Conservation (phyloP, 2,329 filamentous ascomycete genomes). For the Fragosphaeria purpurea region DNA sequence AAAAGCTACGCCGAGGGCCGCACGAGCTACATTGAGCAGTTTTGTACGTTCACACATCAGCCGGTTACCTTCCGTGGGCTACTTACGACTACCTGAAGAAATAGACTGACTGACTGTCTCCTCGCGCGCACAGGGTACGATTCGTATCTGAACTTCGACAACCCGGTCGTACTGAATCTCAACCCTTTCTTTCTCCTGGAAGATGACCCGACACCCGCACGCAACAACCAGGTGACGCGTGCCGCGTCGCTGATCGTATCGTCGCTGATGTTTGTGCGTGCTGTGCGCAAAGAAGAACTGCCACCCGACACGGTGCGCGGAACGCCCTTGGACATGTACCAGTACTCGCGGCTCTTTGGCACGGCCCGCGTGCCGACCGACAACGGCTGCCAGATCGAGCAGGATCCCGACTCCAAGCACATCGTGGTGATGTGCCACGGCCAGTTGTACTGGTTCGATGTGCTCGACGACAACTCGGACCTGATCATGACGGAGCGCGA, state of each 20-base stretch:
- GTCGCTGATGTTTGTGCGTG: constrained; percentile 81
- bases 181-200: constrained; percentile 97
- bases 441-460: constrained; percentile 98
- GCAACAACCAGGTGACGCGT: constrained; percentile 92
- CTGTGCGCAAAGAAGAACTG: constrained; percentile 85
- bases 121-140: constrained; percentile 68
- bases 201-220: constrained; percentile 90
- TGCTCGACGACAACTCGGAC: constrained; percentile 87
- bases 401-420: constrained; percentile 88
- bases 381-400: constrained; percentile 89
- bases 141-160: constrained; percentile 95
- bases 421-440: constrained; percentile 88
- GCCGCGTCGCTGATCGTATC: constrained; percentile 88
- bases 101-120: background rate
- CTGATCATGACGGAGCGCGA: constrained; percentile 97
- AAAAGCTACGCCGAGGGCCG: constrained; percentile 84
- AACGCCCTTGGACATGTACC: constrained; percentile 91
- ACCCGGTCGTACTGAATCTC: constrained; percentile 91
- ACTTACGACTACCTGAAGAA: too few species aligned
- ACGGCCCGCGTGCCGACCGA: constrained; percentile 91
- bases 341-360: constrained; percentile 90
- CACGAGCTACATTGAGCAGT: constrained; percentile 96
- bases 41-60: constrained; percentile 57
- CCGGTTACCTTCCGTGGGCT: too few species aligned
- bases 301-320: constrained; percentile 79